Conservation (phyloP, 331 rosid genomes). For the Malus hybrid region DNA sequence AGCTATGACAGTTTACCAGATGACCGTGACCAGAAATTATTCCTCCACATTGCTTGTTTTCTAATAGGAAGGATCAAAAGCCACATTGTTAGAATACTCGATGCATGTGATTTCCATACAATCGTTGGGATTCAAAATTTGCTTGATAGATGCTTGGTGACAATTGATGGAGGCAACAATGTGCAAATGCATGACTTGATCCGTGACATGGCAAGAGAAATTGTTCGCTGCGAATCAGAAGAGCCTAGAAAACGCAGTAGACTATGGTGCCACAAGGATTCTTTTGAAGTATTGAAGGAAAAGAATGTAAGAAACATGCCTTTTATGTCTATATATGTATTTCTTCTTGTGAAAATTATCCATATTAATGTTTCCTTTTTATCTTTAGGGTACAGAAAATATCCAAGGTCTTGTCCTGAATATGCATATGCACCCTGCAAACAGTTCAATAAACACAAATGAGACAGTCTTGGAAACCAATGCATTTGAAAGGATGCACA, state of each 20-base stretch:
- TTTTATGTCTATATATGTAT: neutral
- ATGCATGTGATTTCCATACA: neutral
- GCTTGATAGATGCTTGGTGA: neutral
- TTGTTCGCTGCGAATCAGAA: neutral
- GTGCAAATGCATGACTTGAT: constrained; percentile 1
- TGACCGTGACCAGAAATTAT: neutral
- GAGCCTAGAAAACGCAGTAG: neutral
- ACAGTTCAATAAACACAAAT: neutral
- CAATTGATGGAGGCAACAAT: neutral
- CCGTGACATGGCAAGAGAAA: constrained; percentile 1
- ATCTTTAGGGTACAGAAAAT: neutral
- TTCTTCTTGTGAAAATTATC: neutral
- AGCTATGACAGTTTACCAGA: neutral
- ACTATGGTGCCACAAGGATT: neutral
- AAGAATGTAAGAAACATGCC: neutral
- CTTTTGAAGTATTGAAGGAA: neutral
- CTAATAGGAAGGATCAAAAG: neutral
- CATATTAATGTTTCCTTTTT: neutral
- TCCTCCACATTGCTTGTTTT: constrained; percentile 13
- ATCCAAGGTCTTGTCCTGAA: neutral
- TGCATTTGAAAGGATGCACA: neutral
- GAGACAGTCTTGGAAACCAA: neutral
- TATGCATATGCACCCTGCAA: neutral
- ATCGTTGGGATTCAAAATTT: neutral
- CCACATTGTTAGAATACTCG: neutral